These are phyloP conservation scores for Ogataea thermomethanolica DNA, from an alignment of 805 yeast genomes.

Conservation along the genomic window DNA sequence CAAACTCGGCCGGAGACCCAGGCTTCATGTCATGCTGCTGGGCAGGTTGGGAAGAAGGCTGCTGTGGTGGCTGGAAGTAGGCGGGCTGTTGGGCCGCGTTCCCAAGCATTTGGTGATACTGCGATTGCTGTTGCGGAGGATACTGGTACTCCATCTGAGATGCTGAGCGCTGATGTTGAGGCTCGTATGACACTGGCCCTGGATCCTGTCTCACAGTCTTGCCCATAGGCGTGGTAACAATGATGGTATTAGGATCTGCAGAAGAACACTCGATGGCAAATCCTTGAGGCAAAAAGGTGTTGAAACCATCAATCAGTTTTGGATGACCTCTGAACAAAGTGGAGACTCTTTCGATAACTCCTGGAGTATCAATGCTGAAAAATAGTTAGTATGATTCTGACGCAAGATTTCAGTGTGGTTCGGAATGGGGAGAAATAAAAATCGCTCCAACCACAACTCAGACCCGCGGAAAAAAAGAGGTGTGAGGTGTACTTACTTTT, in stretches of 20 bases:
- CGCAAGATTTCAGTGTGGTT: conserved; percentile 2
- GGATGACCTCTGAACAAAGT: conserved; percentile 91
- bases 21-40: conserved; percentile 28
- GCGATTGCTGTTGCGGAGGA: conserved; percentile 19
- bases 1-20: conserved; percentile 83
- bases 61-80: conserved; percentile 19
- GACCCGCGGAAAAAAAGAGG: conserved; percentile 5
- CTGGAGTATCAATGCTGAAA: conserved; percentile 85
- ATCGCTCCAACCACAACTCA: conserved; percentile 1
- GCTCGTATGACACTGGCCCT: conserved; percentile 28
- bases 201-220: conserved; percentile 70
- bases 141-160: conserved; percentile 19
- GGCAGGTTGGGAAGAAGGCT: conserved; percentile 19
- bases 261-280: conserved; percentile 93
- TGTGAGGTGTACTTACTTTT: conserved; percentile 47
- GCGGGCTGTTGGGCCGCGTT: conserved; percentile 16
- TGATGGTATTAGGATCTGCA: conserved; percentile 84
- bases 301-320: conserved; percentile 91
- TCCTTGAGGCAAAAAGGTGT: conserved; percentile 96
- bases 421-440: conserved; percentile 5
- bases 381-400: conserved; percentile 21
- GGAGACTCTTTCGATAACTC: conserved; percentile 94
- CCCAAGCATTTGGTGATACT: conserved; percentile 17
- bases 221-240: conserved; percentile 95
- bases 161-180: conserved; percentile 25